Evolutionary conservation across 306 rosid species (phyloP).

Genomic region (Pueraria montana): DNA sequence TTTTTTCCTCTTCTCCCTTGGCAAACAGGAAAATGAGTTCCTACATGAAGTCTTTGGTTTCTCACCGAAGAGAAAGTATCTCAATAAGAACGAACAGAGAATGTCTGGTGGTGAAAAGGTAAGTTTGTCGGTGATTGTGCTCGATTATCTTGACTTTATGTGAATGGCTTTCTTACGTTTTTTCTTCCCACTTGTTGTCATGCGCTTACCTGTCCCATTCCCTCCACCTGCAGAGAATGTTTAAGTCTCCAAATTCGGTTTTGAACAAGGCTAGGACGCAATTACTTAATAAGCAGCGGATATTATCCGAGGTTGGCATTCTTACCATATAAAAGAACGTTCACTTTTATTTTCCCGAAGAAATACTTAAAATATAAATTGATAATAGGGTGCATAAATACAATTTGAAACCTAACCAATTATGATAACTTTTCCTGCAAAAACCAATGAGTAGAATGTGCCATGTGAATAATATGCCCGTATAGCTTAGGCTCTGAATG

Average conservation of each 20-base stretch:
- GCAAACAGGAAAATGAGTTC: slow-evolving; percentile 82
- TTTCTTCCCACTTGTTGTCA: not conserved
- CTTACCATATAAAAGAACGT: slow-evolving; percentile 9
- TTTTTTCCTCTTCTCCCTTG: slow-evolving; percentile 7
- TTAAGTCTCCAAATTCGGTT: slow-evolving; percentile 84
- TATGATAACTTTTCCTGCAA: not conserved
- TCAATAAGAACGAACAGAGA: slow-evolving; percentile 58
- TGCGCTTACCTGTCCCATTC: not conserved
- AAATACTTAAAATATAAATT: not conserved
- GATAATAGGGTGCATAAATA: not conserved
- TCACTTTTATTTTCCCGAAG: not conserved
- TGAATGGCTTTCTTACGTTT: not conserved
- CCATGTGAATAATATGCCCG: not conserved
- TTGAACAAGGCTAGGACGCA: slow-evolving; percentile 91
- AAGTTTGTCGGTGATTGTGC: slow-evolving; percentile 24
- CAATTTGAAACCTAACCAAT: not conserved
- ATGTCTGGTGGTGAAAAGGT: slow-evolving; percentile 89
- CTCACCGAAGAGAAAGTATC: slow-evolving; percentile 73
- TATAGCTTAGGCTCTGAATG: not conserved
- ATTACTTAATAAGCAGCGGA: slow-evolving; percentile 80
- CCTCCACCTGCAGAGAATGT: slow-evolving; percentile 74
- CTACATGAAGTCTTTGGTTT: slow-evolving; percentile 87
- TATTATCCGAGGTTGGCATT: slow-evolving; percentile 75
- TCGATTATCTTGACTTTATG: slow-evolving; percentile 2
- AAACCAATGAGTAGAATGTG: not conserved